These are phyloP conservation scores for Jimgerdemannia flammicorona DNA, from an alignment of 192 early-diverging fungal genomes.

Conservation along the genomic window DNA sequence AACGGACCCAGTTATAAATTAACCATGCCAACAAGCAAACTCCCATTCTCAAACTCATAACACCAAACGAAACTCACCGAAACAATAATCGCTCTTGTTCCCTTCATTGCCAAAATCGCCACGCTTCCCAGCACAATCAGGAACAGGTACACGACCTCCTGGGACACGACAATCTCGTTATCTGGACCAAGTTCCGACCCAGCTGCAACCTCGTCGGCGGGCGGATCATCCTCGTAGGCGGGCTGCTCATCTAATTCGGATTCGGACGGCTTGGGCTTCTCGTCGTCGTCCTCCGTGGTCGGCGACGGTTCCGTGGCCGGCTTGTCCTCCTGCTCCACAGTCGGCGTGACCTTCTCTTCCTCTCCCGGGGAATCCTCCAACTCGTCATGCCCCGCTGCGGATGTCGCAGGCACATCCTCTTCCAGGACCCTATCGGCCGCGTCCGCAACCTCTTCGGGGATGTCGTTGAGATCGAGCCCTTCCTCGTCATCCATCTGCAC, in stretches of 20 bases:
- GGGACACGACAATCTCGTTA: background rate
- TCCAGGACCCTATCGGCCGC: too few relatives aligned
- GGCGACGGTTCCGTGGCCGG: too few relatives aligned
- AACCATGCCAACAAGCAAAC: background rate
- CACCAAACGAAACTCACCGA: background rate
- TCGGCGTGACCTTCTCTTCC: too few relatives aligned
- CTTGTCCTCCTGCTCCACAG: too few relatives aligned
- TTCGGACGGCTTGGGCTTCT: background rate
- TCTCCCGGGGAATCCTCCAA: too few relatives aligned
- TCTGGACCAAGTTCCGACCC: background rate
- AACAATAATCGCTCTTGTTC: background rate
- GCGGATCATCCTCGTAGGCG: background rate
- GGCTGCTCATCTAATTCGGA: background rate
- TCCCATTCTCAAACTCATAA: background rate
- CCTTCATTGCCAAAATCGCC: background rate
- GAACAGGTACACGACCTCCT: background rate
- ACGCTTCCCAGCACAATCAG: background rate
- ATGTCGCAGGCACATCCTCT: too few relatives aligned
- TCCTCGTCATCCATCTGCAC: too few relatives aligned
- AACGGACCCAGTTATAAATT: background rate
- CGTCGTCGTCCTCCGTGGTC: too few relatives aligned
- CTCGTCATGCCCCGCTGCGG: too few relatives aligned
- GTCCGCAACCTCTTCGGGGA: too few relatives aligned
- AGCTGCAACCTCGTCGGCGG: background rate
- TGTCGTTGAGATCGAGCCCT: too few relatives aligned